A percentile compares a stretch with the other conserved stretches of the same genome.
Evolutionary conservation across 2,329 filamentous ascomycete genomes (phyloP).

Genomic region (Paraconiothyrium sp.): DNA sequence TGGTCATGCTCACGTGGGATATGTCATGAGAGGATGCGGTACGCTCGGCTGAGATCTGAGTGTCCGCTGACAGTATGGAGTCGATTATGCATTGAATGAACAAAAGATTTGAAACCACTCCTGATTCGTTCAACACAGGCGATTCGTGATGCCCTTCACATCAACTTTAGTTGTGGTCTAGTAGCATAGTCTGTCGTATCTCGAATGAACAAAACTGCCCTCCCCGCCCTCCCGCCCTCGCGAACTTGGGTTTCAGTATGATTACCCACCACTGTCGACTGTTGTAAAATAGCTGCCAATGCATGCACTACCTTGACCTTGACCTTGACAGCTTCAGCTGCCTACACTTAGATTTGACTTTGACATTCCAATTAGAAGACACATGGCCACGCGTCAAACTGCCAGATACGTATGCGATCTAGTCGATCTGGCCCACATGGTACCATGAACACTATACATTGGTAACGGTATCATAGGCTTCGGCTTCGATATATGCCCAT

Average conservation of each 20-base stretch:
- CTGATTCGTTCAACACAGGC: not conserved
- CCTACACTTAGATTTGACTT: no score
- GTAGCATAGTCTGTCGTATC: not conserved
- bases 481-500: not conserved
- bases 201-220: no score
- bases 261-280: not conserved
- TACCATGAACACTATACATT: not conserved
- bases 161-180: not conserved
- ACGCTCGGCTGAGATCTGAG: slow-evolving; percentile 31
- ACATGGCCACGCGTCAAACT: no score
- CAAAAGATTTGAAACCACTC: slow-evolving; percentile 41
- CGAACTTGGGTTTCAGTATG: no score
- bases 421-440: not conserved
- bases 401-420: no score
- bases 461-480: not conserved
- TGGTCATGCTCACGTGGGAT: slow-evolving; percentile 43
- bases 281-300: not conserved
- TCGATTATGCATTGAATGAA: slow-evolving; percentile 50
- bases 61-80: slow-evolving; percentile 27
- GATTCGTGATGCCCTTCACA: not conserved
- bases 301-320: no score
- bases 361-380: no score
- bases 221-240: no score
- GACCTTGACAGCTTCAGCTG: no score
- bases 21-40: slow-evolving; percentile 41